phyloP scores from a whole-genome alignment of 108 stramenopile genomes.

The Stephanodiscus triporus region DNA sequence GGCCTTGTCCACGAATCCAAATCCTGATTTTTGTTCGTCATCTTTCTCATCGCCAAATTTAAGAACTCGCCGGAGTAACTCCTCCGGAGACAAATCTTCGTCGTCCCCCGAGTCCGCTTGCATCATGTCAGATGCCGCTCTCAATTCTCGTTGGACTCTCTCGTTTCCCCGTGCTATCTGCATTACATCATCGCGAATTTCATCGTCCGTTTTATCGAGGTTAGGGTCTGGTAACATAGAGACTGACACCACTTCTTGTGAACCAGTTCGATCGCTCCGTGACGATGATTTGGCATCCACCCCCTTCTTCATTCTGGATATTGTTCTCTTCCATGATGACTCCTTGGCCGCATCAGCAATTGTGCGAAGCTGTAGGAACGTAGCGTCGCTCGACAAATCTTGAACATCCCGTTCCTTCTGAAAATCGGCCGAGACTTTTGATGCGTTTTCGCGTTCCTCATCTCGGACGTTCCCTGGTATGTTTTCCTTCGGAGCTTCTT shows the following conservation, averaged over 20 bases:
- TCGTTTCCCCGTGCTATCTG: slow-evolving; percentile 38
- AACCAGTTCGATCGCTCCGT: neutral
- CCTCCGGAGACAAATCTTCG: slow-evolving; percentile 72
- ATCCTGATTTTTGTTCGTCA: slow-evolving; percentile 60
- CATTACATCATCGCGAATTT: slow-evolving; percentile 40
- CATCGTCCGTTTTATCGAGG: slow-evolving; percentile 35
- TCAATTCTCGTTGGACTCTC: slow-evolving; percentile 64
- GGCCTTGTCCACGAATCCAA: slow-evolving; percentile 82
- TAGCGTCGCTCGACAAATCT: slow-evolving; percentile 36
- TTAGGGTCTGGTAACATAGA: neutral
- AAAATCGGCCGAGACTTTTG: slow-evolving; percentile 24
- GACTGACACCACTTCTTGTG: neutral
- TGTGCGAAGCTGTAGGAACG: slow-evolving; percentile 39
- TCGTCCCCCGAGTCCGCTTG: slow-evolving; percentile 49
- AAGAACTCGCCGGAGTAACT: slow-evolving; percentile 67
- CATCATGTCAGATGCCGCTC: slow-evolving; percentile 61
- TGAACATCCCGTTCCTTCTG: slow-evolving; percentile 36
- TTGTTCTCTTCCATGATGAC: slow-evolving; percentile 37
- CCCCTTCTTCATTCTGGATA: slow-evolving; percentile 25
- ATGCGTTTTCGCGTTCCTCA: neutral
- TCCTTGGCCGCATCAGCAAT: slow-evolving; percentile 31
- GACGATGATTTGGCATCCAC: slow-evolving; percentile 5
- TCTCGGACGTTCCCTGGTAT: slow-evolving; percentile 11
- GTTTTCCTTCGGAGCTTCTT: slow-evolving; percentile 14
- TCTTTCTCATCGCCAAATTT: slow-evolving; percentile 79